Conservation (phyloP, 176 grass and related monocot genomes). For the Musa itinerans region DNA sequence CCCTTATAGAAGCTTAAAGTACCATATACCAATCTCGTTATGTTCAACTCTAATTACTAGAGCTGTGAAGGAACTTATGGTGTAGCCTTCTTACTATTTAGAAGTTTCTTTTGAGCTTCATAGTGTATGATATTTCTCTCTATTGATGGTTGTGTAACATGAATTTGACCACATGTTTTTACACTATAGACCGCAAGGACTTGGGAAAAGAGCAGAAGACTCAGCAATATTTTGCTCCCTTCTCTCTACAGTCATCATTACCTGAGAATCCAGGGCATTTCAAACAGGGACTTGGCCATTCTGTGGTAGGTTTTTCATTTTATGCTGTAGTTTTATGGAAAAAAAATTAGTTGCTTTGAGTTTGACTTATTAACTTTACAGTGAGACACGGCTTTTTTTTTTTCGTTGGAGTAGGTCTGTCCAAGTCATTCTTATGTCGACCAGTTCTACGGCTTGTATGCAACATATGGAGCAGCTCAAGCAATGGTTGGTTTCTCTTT, state of each 20-base stretch:
- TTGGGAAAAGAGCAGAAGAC: constrained; percentile 40
- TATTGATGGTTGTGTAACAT: background rate
- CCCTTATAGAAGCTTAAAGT: background rate
- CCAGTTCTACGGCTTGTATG: constrained; percentile 8
- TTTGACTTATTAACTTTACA: background rate
- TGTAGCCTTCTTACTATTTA: background rate
- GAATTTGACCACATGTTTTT: background rate
- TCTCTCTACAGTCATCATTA: constrained; percentile 26
- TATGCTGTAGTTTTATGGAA: background rate
- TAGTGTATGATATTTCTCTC: background rate
- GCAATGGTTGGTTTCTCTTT: constrained; percentile 9
- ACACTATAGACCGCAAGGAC: constrained; percentile 30
- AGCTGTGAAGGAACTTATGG: background rate
- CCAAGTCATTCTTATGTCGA: constrained; percentile 2
- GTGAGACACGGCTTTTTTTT: background rate
- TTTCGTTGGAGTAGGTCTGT: background rate
- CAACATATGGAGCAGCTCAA: constrained; percentile 9
- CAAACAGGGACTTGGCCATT: constrained; percentile 56
- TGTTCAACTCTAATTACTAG: background rate
- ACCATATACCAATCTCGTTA: background rate
- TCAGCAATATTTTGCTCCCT: constrained; percentile 31
- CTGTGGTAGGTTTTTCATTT: constrained; percentile 38
- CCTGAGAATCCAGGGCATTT: constrained; percentile 47
- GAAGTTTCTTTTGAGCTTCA: background rate
- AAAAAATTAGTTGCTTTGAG: background rate